These are phyloP conservation scores for Silene conica DNA, from an alignment of 148 eudicot species.

Conservation along the genomic window DNA sequence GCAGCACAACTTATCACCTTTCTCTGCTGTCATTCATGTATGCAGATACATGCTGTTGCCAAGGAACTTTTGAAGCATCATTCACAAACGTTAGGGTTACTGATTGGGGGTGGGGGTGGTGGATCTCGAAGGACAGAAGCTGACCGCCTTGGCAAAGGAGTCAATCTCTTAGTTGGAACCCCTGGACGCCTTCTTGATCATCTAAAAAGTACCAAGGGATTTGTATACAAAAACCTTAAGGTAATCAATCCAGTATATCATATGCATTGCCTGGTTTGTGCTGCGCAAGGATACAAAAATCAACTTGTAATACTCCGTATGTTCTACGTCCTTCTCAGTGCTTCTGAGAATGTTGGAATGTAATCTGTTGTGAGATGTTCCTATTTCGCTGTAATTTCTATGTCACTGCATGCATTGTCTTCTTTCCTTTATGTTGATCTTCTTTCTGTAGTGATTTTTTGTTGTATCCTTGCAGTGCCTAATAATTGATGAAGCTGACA, in stretches of 20 bases:
- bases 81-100: conserved; percentile 82
- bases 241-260: conserved; percentile 21
- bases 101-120: conserved; percentile 58
- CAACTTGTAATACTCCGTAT: background rate
- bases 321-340: background rate
- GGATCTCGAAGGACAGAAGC: conserved; percentile 66
- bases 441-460: background rate
- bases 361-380: background rate
- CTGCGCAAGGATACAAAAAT: no score
- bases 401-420: background rate
- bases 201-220: conserved; percentile 79
- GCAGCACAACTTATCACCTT: background rate
- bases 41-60: conserved; percentile 90
- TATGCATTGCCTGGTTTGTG: background rate
- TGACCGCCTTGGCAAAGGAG: conserved; percentile 78
- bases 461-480: conserved; percentile 57
- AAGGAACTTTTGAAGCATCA: conserved; percentile 78
- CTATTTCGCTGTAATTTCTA: background rate
- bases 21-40: background rate
- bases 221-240: conserved; percentile 68
- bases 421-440: background rate
- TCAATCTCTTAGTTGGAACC: conserved; percentile 76
- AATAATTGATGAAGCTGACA: conserved; percentile 90
- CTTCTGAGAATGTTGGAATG: background rate
- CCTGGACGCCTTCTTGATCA: conserved; percentile 97